Percentiles rank a stretch among this genome's conserved stretches.
phyloP scores from a whole-genome alignment of 352 stramenopile genomes.

The Phytophthora palmivora region DNA sequence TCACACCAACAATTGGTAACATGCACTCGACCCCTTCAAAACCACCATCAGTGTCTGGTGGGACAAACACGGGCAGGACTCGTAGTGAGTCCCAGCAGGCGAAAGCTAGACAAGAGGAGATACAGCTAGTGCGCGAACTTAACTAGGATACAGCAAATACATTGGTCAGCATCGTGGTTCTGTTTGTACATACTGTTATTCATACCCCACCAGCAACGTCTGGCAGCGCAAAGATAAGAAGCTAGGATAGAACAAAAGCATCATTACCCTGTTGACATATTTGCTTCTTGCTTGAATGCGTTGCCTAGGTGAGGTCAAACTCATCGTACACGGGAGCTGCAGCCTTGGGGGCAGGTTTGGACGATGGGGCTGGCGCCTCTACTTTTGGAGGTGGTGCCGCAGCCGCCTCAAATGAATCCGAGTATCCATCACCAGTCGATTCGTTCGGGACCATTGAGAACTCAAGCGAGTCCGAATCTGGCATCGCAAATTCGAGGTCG shows the following conservation, averaged over 20 bases:
- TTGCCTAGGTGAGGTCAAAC: conserved; percentile 74
- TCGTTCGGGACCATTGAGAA: conserved; percentile 36
- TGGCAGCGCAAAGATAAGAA: conserved; percentile 3
- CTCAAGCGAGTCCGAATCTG: conserved; percentile 44
- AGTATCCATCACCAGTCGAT: conserved; percentile 17
- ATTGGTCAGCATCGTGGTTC: conserved; percentile 12
- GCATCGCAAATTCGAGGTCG: conserved; percentile 69
- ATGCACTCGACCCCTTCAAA: conserved; percentile 16
- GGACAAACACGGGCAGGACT: conserved; percentile 25
- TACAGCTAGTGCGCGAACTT: conserved; percentile 64
- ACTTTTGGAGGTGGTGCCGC: conserved; percentile 27
- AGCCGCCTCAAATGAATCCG: conserved; percentile 23
- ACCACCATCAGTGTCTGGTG: conserved; percentile 5
- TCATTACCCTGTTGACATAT: conserved; percentile 19
- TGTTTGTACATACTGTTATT: conserved; percentile 10
- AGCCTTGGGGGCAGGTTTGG: conserved; percentile 22
- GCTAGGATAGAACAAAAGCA: conserved; percentile 18
- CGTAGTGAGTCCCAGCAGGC: conserved; percentile 53
- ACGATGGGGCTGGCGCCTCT: conserved; percentile 12
- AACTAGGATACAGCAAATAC: conserved; percentile 39
- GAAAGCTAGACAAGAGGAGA: conserved; percentile 54
- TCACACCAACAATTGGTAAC: conserved; percentile 26
- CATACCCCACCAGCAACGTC: conserved; percentile 5
- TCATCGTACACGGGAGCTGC: conserved; percentile 59
- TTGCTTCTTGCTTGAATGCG: conserved; percentile 14